Conservation (phyloP, 225 moss, liverwort and hornwort species). For the Bryum argenteum region DNA sequence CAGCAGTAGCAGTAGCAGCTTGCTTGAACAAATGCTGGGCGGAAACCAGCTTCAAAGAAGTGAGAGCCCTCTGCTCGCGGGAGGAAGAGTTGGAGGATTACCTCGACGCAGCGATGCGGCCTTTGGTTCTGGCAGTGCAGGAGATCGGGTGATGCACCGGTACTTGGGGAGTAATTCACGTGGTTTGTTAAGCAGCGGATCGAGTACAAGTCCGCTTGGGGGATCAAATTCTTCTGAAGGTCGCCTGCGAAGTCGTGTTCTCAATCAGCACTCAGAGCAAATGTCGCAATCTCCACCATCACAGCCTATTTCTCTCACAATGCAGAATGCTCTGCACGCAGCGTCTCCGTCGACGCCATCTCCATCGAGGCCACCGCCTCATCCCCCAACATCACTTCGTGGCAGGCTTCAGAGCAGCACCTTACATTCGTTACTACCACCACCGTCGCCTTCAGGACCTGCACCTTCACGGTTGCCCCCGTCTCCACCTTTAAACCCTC, state of each 20-base stretch:
- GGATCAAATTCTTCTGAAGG: constrained; percentile 48
- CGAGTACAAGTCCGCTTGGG: constrained; percentile 40
- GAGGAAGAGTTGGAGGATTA: constrained; percentile 61
- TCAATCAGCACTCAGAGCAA: constrained; percentile 48
- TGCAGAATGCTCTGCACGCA: constrained; percentile 47
- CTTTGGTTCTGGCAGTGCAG: constrained; percentile 46
- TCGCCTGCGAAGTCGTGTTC: constrained; percentile 58
- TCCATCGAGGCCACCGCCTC: constrained; percentile 74
- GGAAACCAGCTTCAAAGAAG: constrained; percentile 47
- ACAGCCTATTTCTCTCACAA: constrained; percentile 40
- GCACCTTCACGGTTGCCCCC: constrained; percentile 70
- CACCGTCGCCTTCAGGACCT: constrained; percentile 65
- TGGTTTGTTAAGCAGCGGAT: constrained; percentile 44
- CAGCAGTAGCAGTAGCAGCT: constrained; percentile 21
- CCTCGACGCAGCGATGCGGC: constrained; percentile 56
- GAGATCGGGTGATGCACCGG: constrained; percentile 63
- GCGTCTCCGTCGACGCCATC: constrained; percentile 51
- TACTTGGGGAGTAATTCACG: constrained; percentile 54
- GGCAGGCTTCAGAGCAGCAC: constrained; percentile 64
- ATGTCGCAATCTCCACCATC: constrained; percentile 43
- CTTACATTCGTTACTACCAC: constrained; percentile 54
- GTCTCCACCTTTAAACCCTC: constrained; percentile 49
- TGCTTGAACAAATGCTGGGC: constrained; percentile 62
- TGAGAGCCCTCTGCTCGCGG: constrained; percentile 50
- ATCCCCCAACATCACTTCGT: constrained; percentile 62